Base-by-base conservation (phyloP, 1,139 yeast genomes). In the Candida tropicalis region DNA sequence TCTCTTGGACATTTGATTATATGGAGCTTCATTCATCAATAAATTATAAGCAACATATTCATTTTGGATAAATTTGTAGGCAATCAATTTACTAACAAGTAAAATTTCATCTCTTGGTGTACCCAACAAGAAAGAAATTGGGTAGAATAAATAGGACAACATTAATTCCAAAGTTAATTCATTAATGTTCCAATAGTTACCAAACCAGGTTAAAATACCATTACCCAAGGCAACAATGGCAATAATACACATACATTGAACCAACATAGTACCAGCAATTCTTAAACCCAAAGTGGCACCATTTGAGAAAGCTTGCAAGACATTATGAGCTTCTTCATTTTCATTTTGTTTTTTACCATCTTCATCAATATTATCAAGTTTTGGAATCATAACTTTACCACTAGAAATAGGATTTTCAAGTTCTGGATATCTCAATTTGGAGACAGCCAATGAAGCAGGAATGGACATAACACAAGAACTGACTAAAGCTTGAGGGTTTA, bases 381-480 rank as follows among this genome's bases (percentile, higher is more conserved):
- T 75, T 5, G 81, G 77, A 45, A 78, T 63, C 17, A 73, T 69
- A 29, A 76, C 71, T 43, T 65, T 66, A 38, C 84, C 82, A 44
- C 71, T 62, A 18, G 86, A 74, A 34, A 81, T 54, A 2, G 86
- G 73, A 47, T 67, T 73, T 53, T 82, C 86, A 15, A 79, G 73
- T 58, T 82, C 87, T 12, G 87, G 87, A 52, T 65, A 70, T 60
- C 87, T 73, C 52, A 82, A 68, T 58, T 81, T 81, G 13, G 87
- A 79, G 20, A 81, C 77, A 8, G 86, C 84, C 48, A 82, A 66
- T 8, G 85, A 77, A 24, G 84, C 84, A 5, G 87, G 87, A 57
- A 82, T 81, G 2, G 86, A 81, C 87, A 82, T 82, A 47, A 82
- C 84, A 70, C 87, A 82, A 22, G 85, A 78, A 16, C 84, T 77